Evolutionary conservation across 1,284 basidiomycete genomes (phyloP).

Genomic region (Cystobasidium slooffiae): DNA sequence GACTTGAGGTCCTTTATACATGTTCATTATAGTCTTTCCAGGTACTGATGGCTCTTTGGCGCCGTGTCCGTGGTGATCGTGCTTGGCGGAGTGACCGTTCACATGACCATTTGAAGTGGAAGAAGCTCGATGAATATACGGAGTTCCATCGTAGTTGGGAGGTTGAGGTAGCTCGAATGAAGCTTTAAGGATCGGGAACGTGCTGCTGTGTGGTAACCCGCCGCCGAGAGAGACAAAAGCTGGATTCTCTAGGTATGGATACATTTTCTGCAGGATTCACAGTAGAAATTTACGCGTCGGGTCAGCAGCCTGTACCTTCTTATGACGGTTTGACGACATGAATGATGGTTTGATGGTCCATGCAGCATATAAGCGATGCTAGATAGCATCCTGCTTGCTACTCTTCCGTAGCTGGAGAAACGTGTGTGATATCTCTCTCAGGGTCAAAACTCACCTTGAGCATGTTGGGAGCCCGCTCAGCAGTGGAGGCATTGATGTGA

Average conservation of each 20-base stretch:
- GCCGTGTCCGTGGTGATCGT: conserved; percentile 22
- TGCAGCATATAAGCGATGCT: too few species aligned
- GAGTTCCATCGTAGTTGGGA: conserved; percentile 41
- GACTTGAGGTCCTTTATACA: conserved; percentile 37
- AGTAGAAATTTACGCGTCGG: too few species aligned
- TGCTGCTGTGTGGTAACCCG: conserved; percentile 12
- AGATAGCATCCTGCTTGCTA: too few species aligned
- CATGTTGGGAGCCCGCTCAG: conserved; percentile 64
- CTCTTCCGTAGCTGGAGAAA: too few species aligned
- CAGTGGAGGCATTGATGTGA: conserved; percentile 66
- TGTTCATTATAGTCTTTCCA: conserved; percentile 34
- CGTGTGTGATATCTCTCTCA: too few species aligned
- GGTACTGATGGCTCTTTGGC: conserved; percentile 10
- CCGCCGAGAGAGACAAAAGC: conserved; percentile 30
- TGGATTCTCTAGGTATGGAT: conserved; percentile 30
- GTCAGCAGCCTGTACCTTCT: too few species aligned
- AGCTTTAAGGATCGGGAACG: conserved; percentile 32
- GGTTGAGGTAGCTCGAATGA: conserved; percentile 40
- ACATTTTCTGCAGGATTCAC: too few species aligned
- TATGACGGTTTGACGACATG: too few species aligned
- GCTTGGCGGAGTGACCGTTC: conserved; percentile 2
- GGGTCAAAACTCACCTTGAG: conserved; percentile 69
- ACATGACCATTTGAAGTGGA: not conserved
- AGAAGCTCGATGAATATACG: conserved; percentile 1
- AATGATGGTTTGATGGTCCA: too few species aligned